Evolutionary conservation across 169 alveolate species (phyloP), one percentile per base, ranked within the genome.

Genomic region (Gregarina niphandrodes): DNA sequence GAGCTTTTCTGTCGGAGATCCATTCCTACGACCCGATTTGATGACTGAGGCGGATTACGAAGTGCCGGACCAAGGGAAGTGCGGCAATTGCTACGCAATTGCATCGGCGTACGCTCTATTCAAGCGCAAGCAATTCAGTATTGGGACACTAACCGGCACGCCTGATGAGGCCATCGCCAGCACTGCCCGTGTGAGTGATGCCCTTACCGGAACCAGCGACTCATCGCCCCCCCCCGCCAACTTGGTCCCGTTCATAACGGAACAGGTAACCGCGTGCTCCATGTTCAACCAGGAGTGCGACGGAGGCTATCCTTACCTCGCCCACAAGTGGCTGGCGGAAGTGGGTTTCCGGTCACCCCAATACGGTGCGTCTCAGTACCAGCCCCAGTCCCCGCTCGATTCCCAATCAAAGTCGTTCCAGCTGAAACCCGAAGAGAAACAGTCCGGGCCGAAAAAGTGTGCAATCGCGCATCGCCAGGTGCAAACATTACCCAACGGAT

Each of bases 31-130:
- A n/a, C n/a, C n/a, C n/a, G n/a, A n/a, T n/a, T n/a, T n/a, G n/a
- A n/a, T n/a, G n/a, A n/a, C n/a, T n/a, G n/a, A n/a, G n/a, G n/a
- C n/a, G n/a, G n/a, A n/a, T n/a, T n/a, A n/a, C n/a, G n/a, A n/a
- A n/a, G n/a, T n/a, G n/a, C n/a, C n/a, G n/a, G n/a, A n/a, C n/a
- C n/a, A 82, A 51, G 81, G 77, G 19, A 70, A 73, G 18, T 87
- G 97, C 50, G 96, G 97, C 12, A 79, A 90, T 21, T 87, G 97
- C 46, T 87, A 86, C 64, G 77, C 85, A 12, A 56, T 75, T 35
- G 54, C 95, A 13, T 62, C 85, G 22, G 59, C 74, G 7, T 66
- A 52, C 31, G 59, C 58, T 15, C 57, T 83, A 7, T 81, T 73
- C 39, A 76, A 76, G 26, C 49, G 96, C 16, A n/a, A 26, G 32